These are phyloP conservation scores for Leccinellum luteum DNA, from an alignment of 768 basidiomycete species.

Conservation along the genomic window DNA sequence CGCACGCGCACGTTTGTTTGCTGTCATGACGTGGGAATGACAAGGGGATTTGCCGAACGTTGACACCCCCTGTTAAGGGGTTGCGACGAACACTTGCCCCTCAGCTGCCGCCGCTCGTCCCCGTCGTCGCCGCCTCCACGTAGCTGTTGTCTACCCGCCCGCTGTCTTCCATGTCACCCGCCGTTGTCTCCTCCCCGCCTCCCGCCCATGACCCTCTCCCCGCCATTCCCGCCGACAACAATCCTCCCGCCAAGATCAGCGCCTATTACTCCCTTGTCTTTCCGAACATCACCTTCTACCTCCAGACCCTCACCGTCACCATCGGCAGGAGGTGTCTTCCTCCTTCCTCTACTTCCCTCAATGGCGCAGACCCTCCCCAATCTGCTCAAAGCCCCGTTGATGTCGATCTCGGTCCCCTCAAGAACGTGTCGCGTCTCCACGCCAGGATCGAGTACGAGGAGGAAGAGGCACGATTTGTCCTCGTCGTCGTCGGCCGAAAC, in stretches of 20 bases:
- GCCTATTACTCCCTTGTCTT: constrained; percentile 95
- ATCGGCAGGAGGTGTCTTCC: constrained; percentile 88
- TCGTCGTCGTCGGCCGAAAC: constrained; percentile 92
- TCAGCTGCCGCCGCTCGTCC: constrained; percentile 1
- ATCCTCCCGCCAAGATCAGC: constrained; percentile 71
- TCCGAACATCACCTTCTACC: constrained; percentile 93
- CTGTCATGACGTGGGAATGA: constrained; percentile 14
- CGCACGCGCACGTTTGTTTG: constrained; percentile 24
- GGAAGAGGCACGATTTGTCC: constrained; percentile 81
- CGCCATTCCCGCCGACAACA: constrained; percentile 9
- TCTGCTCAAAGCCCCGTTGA: constrained; percentile 51
- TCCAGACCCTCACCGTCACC: constrained; percentile 90
- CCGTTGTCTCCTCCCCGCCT: constrained; percentile 3
- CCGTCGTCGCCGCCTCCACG: constrained; percentile 9
- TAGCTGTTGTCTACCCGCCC: constrained; percentile 6
- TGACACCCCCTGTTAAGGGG: constrained; percentile 10
- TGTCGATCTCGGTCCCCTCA: constrained; percentile 92
- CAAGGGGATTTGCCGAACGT: constrained; percentile 12
- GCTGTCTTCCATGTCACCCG: constrained; percentile 27
- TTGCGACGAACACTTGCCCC: background rate
- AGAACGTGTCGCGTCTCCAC: constrained; percentile 96
- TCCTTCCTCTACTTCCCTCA: constrained; percentile 49
- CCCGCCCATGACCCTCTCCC: constrained; percentile 8
- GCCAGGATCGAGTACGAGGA: constrained; percentile 95
- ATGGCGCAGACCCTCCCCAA: constrained; percentile 42